Base-by-base conservation (phyloP, 2,329 filamentous ascomycete genomes). In the Malbranchea zuffiana region DNA sequence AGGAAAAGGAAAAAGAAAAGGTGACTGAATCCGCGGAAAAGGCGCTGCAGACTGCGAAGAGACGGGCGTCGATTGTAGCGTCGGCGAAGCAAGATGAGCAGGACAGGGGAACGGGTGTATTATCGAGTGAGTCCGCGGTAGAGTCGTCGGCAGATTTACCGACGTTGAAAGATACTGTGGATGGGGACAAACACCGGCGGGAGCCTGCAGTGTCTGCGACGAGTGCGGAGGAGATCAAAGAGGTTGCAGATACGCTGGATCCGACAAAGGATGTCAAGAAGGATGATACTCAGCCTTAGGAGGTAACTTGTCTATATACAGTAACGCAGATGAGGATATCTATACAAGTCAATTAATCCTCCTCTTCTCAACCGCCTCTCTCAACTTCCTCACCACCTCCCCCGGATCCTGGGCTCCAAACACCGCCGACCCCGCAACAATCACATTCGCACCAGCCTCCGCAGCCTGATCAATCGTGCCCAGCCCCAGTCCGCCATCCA, bases 401-500 rank as follows among this genome's bases (percentile, higher is more conserved):
- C 74, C 74, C 0, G 90, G 90, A 54, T 94, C 83, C 54, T 85
- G 72, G 12, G 90, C 88, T 23, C 87, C 86, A 61, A 96, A 98
- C 5, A 98, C 86, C 26, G 90, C 90, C 52, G 84, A 94, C 19
- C 90, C 90, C 7, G 90, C 88, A 35, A 98, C 90, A 54, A 98
- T 98, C 40, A 98, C 90, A 53, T 98, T 98, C 38, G 90, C 90
- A 21, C 90, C 90, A 0, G 90, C 90, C 43, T 94, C 85, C 1
- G 90, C 90, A 5, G 90, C 90, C 56, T 88, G 82, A 52, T 90
- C 87, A 49, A 98, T 90, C 0, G 90, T 98, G 47, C 77, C 75
- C 37, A 85, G 78, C 1, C 85, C 86, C 29, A 98, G 62, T 3
- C 90, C 90, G 36, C 90, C 90, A 58, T 98, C 90, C 26, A 98